Base-by-base conservation (phyloP, 306 rosid genomes). In the Cicer cuneatum region DNA sequence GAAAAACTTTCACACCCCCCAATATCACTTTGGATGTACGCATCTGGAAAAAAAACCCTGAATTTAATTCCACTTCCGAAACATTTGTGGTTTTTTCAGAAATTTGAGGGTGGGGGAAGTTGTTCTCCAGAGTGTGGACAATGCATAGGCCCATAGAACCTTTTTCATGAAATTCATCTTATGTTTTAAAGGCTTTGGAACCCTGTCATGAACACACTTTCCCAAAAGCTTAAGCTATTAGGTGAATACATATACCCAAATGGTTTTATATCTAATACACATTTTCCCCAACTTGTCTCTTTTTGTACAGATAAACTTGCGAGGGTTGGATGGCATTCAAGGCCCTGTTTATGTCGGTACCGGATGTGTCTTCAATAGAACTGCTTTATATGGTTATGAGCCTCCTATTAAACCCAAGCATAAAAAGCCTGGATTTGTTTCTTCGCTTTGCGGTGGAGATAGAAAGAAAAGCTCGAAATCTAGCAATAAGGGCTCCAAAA, bases 331-430 rank as follows among this genome's bases (percentile, higher is more conserved):
- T 81, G 98, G 98, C 9, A 84, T 94, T 78, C 98, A 94, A 83
- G 98, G 98, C 13, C 98, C 98, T 19, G 98, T 94, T 78, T 94
- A 94, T 80, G 98, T 91, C 86, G 98, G 98, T 52, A 94, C 98
- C 39, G 98, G 98, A 65, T 94, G 98, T 63, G 97, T 91, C 72
- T 94, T 94, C 83, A 94, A 94, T 29, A 84, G 98, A 80, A 88
- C 97, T n/a, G 98, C 98, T 11, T 82, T 94, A 51, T 94, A 94
- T 73, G 97, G 97, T 78, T 94, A 91, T 63, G 98, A 94, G 78
- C 98, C 98, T 80, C 98, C 98, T 42, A 6, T 85, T 38, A 94
- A 94, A 81, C 90, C 91, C 40, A 94, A 94, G 89, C 87, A 89
- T 59, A 86, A 78, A 85, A 94, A 90, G 81, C 71, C 80, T 12